Conservation (phyloP, 441 rosid species). For the Pelargonium fulgidum region DNA sequence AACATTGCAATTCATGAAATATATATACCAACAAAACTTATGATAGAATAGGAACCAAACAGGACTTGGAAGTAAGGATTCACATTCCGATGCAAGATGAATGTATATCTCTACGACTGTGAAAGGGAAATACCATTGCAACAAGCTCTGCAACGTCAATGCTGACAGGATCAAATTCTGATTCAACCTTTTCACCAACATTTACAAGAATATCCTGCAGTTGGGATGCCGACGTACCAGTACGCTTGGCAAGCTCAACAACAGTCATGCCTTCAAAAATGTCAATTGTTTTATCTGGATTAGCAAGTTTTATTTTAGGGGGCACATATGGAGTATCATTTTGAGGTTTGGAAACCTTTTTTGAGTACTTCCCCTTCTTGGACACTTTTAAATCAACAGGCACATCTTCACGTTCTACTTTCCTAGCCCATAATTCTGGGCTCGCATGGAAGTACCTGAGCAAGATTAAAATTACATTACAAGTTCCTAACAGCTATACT, state of each 20-base stretch:
- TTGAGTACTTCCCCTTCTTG: constrained; percentile 62
- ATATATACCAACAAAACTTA: neutral
- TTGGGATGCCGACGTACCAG: constrained; percentile 47
- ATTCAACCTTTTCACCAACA: constrained; percentile 68
- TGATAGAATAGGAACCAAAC: too few species aligned
- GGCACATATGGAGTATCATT: constrained; percentile 74
- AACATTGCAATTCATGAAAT: constrained; percentile 3
- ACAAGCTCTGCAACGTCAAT: constrained; percentile 81
- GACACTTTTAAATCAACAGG: constrained; percentile 35
- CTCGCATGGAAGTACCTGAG: constrained; percentile 60
- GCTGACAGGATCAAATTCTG: constrained; percentile 73
- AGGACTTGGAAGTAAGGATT: too few species aligned
- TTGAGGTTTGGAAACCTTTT: constrained; percentile 49
- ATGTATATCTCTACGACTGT: neutral
- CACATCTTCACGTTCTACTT: constrained; percentile 35
- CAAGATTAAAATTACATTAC: constrained; percentile 15
- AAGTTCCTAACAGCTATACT: constrained; percentile 10
- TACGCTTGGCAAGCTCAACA: constrained; percentile 68
- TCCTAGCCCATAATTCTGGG: constrained; percentile 42
- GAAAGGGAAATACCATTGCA: constrained; percentile 56
- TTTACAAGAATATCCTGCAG: constrained; percentile 66
- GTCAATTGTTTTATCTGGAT: constrained; percentile 53
- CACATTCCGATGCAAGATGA: neutral
- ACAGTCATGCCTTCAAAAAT: constrained; percentile 82
- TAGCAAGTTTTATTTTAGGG: constrained; percentile 47